A percentile compares a stretch with the other conserved stretches of the same genome.
Conservation (phyloP, 345 rosid species). For the Populus tremula region DNA sequence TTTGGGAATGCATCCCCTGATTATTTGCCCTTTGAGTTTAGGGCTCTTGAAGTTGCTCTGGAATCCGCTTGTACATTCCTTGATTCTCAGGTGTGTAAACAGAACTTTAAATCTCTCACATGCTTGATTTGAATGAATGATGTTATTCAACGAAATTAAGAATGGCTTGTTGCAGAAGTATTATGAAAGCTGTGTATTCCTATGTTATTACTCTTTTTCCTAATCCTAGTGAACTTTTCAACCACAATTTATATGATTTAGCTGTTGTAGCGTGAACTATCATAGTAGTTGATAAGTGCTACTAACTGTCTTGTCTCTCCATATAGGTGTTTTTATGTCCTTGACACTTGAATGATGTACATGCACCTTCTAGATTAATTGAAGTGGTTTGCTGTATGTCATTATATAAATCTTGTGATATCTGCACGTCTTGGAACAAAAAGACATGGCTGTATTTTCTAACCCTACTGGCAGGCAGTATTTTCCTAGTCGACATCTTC, state of each 20-base stretch:
- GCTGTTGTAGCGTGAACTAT: background rate
- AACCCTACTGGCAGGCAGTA: background rate
- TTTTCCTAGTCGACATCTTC: background rate
- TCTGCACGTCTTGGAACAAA: background rate
- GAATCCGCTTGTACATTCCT: slow-evolving; percentile 98
- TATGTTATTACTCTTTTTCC: background rate
- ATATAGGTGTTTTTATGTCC: background rate
- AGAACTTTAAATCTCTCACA: background rate
- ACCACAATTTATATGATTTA: background rate
- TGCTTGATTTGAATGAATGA: slow-evolving; percentile 10
- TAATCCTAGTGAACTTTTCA: background rate
- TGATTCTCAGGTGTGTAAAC: slow-evolving; percentile 83
- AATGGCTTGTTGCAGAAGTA: background rate
- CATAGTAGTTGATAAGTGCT: background rate
- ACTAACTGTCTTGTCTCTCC: background rate
- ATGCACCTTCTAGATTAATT: background rate
- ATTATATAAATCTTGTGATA: background rate
- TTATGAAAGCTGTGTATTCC: background rate
- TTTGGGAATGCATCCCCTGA: slow-evolving; percentile 77
- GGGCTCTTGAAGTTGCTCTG: slow-evolving; percentile 91
- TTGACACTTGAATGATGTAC: background rate
- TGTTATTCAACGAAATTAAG: background rate
- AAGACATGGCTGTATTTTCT: background rate
- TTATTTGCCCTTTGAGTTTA: slow-evolving; percentile 95
- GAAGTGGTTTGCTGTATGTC: background rate